Evolutionary conservation across 495 filamentous ascomycete species (phyloP), one percentile per base, ranked within the genome.

Genomic region (Penicillium subrubescens): DNA sequence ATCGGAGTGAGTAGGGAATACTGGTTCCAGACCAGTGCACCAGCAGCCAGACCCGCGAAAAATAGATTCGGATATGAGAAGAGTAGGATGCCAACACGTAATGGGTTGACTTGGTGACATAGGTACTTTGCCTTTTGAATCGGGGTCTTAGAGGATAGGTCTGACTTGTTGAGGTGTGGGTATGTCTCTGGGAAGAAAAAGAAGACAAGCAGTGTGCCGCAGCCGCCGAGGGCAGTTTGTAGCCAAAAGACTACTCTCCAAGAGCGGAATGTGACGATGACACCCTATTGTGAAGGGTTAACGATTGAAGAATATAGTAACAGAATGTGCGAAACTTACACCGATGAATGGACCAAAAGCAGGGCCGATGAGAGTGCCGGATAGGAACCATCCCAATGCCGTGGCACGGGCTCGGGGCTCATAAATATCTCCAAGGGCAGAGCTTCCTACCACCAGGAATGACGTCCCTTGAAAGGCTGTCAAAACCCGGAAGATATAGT

Each of bases 241-340:
- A 92, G 82, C 86, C 88, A 92, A 78, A 92, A 91, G 34, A 92
- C 88, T 39, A 82, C 83, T 33, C 89, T 75, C 90, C 90, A 92
- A 8, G 84, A 83, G 17, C 81, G 76, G 73, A 85, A 92, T 0
- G 87, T 92, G 17, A 91, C 88, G 51, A 92, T 89, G 44, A 91
- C 85, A 33, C 86, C 87, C 78, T 81, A 48, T 56, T 15, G 17
- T 51, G 7, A 19, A n/a, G 11, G 17, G 55, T 67, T 48, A 69
- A 61, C 57, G 51, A 8, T 8, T 43, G 48, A 14, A 14, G 35
- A 3, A 11, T 29, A n/a, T 27, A 23, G 37, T 0, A 33, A 10
- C 0, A 58, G 19, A 21, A 34, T 1, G 17, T 1, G 17, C 21
- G 21, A 27, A 23, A 66, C 71, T 7, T 74, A 79, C 76, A 10